phyloP scores from a whole-genome alignment of 805 yeast genomes.

The Saccharomyces paradoxus region DNA sequence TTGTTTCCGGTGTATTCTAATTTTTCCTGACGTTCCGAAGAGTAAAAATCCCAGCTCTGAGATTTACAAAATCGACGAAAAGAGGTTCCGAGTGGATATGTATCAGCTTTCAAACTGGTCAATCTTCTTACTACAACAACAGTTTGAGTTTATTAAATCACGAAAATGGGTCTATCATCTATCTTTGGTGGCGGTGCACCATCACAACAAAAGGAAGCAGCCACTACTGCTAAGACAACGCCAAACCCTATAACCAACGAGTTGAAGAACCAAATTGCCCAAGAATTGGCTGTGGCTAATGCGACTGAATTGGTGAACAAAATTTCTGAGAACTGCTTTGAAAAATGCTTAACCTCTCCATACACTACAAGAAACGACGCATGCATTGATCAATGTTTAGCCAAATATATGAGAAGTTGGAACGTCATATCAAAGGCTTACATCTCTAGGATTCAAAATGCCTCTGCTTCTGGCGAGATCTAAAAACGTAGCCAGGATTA shows the following conservation, averaged over 20 bases:
- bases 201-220: conserved; percentile 16
- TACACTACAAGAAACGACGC: conserved; percentile 47
- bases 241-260: conserved; percentile 48
- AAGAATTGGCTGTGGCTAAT: conserved; percentile 84
- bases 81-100: neutral
- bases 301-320: conserved; percentile 82
- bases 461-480: conserved; percentile 30
- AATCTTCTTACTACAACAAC: neutral
- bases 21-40: neutral
- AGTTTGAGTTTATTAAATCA: neutral
- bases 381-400: conserved; percentile 72
- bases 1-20: neutral
- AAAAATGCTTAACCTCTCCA: conserved; percentile 64
- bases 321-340: conserved; percentile 80
- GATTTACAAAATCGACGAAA: neutral
- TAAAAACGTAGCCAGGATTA: conserved; percentile 3
- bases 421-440: conserved; percentile 72
- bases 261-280: conserved; percentile 61
- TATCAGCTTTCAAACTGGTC: neutral
- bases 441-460: conserved; percentile 63
- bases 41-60: neutral
- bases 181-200: conserved; percentile 26
- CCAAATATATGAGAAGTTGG: conserved; percentile 89
- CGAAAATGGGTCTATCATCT: conserved; percentile 24
- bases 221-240: conserved; percentile 13